Conservation (phyloP, 257 asterid species). For the Capsicum pubescens region DNA sequence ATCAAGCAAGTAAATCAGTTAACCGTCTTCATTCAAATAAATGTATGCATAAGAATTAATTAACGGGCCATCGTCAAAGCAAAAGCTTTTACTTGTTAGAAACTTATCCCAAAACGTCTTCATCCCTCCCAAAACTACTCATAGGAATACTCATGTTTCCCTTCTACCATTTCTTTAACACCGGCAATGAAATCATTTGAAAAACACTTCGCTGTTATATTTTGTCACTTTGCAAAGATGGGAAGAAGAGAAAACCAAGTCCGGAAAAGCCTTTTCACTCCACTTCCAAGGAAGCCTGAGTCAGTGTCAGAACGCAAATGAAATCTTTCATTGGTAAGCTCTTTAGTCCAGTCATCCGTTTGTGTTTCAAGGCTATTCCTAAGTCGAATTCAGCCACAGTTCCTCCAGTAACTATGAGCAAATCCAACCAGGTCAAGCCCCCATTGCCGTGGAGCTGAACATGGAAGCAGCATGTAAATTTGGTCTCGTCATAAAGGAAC, state of each 20-base stretch:
- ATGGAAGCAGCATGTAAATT: background rate
- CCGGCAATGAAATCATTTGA: background rate
- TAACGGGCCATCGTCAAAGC: background rate
- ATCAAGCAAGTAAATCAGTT: slow-evolving; percentile 21
- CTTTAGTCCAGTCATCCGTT: background rate
- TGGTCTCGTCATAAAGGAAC: background rate
- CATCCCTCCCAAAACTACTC: background rate
- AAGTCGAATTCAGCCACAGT: background rate
- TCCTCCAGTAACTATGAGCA: background rate
- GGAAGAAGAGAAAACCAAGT: background rate
- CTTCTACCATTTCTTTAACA: background rate
- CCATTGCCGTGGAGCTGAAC: slow-evolving; percentile 22
- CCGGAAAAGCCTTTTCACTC: background rate
- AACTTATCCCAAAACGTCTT: slow-evolving; percentile 4
- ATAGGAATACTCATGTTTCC: background rate
- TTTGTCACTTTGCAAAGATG: background rate
- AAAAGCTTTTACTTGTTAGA: background rate
- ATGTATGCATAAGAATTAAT: background rate
- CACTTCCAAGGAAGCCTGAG: slow-evolving; percentile 8
- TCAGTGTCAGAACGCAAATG: background rate
- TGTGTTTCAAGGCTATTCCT: background rate
- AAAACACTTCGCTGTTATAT: background rate
- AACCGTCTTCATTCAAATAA: background rate
- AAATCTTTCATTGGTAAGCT: background rate
- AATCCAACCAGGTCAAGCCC: slow-evolving; percentile 18